A percentile compares a stretch with the other conserved stretches of the same genome.
Evolutionary conservation across 2,329 filamentous ascomycete genomes (phyloP).

Genomic region (Pseudopyricularia cyperi): DNA sequence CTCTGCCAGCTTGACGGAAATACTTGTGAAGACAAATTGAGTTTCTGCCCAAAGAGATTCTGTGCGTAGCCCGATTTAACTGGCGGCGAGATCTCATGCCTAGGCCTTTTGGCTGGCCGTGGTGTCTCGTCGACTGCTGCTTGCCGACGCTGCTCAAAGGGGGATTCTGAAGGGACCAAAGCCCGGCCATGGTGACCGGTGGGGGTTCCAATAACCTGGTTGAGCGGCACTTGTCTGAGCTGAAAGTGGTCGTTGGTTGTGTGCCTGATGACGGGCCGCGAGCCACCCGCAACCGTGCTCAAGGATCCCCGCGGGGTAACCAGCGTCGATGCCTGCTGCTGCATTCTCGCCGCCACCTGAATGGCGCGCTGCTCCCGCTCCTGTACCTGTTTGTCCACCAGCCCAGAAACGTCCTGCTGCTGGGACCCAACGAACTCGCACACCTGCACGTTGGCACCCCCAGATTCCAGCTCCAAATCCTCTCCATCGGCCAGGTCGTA

Average conservation of each 20-base stretch:
- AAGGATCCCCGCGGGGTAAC: slow-evolving; percentile 3
- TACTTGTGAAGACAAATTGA: slow-evolving; percentile 27
- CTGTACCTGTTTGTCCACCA: slow-evolving; percentile 57
- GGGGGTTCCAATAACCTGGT: slow-evolving; percentile 51
- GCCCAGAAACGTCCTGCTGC: slow-evolving; percentile 64
- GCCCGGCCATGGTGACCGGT: slow-evolving; percentile 52
- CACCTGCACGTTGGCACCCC: slow-evolving; percentile 67
- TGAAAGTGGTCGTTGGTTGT: slow-evolving; percentile 20
- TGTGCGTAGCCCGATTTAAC: slow-evolving; percentile 36
- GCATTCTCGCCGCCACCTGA: slow-evolving; percentile 25
- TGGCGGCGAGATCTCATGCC: slow-evolving; percentile 20
- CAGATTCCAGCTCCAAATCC: slow-evolving; percentile 66
- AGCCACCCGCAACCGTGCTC: slow-evolving; percentile 2
- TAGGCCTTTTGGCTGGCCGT: slow-evolving; percentile 26
- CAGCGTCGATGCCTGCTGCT: slow-evolving; percentile 5
- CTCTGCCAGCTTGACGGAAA: slow-evolving; percentile 14
- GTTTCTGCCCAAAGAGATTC: slow-evolving; percentile 33
- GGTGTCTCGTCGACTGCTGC: background rate
- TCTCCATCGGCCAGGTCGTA: slow-evolving; percentile 66
- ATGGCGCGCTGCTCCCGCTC: slow-evolving; percentile 37
- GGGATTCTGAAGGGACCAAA: slow-evolving; percentile 42
- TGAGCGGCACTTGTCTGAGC: slow-evolving; percentile 29
- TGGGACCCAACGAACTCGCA: slow-evolving; percentile 58
- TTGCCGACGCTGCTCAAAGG: slow-evolving; percentile 47
- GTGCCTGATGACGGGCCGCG: slow-evolving; percentile 13